Conservation (phyloP, 2,329 filamentous ascomycete genomes). For the Pseudocercospora musae region DNA sequence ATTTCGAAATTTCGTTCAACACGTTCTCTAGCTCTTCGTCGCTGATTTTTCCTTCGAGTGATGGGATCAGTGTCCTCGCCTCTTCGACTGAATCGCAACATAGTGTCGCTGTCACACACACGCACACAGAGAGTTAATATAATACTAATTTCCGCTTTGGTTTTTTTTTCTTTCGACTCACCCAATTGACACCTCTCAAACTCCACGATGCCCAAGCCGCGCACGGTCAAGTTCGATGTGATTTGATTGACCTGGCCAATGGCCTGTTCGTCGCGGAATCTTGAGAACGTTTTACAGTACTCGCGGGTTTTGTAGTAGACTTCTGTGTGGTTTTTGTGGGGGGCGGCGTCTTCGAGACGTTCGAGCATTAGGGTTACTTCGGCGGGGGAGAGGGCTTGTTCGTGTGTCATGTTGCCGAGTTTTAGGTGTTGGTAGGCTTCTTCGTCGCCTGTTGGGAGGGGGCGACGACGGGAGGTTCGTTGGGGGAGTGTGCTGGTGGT, state of each 20-base stretch:
- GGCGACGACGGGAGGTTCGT: constrained; percentile 57
- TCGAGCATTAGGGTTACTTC: constrained; percentile 91
- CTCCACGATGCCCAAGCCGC: constrained; percentile 50
- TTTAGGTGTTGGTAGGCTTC: constrained; percentile 77
- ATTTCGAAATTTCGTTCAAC: constrained; percentile 84
- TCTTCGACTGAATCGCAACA: constrained; percentile 93
- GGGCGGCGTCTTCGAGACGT: constrained; percentile 56
- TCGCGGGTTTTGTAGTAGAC: constrained; percentile 53
- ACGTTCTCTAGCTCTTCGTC: constrained; percentile 86
- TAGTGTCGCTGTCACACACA: constrained; percentile 65
- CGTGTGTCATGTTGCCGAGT: constrained; percentile 89
- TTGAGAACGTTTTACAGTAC: constrained; percentile 75
- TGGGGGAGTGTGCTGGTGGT: constrained; percentile 15
- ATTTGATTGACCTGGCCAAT: constrained; percentile 68
- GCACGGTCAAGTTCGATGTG: constrained; percentile 55
- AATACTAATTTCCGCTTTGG: too few relatives aligned
- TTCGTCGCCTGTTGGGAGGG: constrained; percentile 72
- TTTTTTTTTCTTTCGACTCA: constrained; percentile 47
- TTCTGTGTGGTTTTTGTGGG: constrained; percentile 55
- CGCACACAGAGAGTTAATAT: too few relatives aligned
- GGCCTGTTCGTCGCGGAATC: constrained; percentile 94
- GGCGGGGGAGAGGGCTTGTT: constrained; percentile 86
- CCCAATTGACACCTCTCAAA: constrained; percentile 93
- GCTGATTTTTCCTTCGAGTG: constrained; percentile 79
- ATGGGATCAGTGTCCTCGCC: constrained; percentile 93